Percentiles rank a stretch among this genome's conserved stretches.
Evolutionary conservation across 2,329 filamentous ascomycete genomes (phyloP).

Genomic region (Phyllosticta citrichinensis): DNA sequence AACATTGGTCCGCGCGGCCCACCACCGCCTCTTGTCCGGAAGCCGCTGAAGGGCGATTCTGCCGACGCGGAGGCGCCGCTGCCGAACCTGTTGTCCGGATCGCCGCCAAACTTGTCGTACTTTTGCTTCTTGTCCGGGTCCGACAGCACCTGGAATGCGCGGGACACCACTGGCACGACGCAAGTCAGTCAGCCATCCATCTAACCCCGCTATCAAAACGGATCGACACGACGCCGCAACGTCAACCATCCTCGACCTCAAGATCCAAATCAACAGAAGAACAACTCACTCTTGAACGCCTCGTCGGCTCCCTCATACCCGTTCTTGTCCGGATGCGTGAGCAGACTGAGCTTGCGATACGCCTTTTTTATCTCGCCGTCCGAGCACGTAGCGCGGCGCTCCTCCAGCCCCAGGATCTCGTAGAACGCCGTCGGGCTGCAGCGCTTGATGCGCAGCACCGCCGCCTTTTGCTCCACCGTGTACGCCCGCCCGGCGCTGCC

Average conservation of each 20-base stretch:
- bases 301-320: constrained; percentile 91
- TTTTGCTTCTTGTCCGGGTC: constrained; percentile 88
- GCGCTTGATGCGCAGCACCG: constrained; percentile 77
- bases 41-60: constrained; percentile 56
- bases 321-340: constrained; percentile 99
- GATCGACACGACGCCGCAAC: too few relatives aligned
- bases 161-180: constrained; percentile 60
- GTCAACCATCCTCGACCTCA: background rate
- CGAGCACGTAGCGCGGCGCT: constrained; percentile 52
- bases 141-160: constrained; percentile 85
- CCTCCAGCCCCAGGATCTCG: constrained; percentile 74
- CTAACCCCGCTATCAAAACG: too few relatives aligned
- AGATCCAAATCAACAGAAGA: background rate
- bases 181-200: background rate
- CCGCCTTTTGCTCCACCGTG: constrained; percentile 83
- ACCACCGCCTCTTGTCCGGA: constrained; percentile 41
- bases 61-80: constrained; percentile 50
- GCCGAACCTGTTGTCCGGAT: constrained; percentile 81
- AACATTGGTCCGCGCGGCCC: constrained; percentile 52
- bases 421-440: constrained; percentile 86
- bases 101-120: constrained; percentile 81
- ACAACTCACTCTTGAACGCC: constrained; percentile 73
- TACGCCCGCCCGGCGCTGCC: constrained; percentile 67
- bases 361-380: constrained; percentile 95
- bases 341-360: constrained; percentile 83